Evolutionary conservation across 805 yeast genomes (phyloP).

Genomic region (Wickerhamiella azymoides): DNA sequence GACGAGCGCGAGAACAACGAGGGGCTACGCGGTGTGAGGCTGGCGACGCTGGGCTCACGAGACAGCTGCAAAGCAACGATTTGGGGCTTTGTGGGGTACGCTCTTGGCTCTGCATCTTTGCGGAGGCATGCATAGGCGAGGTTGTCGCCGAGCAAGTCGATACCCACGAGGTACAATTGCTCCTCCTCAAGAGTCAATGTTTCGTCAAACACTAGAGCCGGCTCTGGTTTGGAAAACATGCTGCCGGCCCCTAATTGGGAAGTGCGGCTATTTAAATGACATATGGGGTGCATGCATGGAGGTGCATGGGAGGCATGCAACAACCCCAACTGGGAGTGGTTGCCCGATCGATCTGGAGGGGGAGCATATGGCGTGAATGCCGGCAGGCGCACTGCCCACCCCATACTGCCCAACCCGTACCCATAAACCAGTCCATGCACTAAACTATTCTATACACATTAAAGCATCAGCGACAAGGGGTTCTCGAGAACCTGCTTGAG

Average conservation of each 20-base stretch:
- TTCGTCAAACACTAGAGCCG: conserved; percentile 1
- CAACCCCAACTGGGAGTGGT: no score
- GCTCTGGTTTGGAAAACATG: neutral
- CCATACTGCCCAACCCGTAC: no score
- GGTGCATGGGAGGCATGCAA: no score
- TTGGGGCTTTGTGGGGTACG: conserved; percentile 2
- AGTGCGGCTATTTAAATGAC: neutral
- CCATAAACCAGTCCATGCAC: neutral
- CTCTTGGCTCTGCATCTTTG: neutral
- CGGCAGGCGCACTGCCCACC: no score
- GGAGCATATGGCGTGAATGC: no score
- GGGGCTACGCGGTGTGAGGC: neutral
- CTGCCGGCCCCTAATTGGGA: neutral
- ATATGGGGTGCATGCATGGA: no score
- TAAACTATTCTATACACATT: conserved; percentile 20
- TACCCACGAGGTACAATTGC: neutral
- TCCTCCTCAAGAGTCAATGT: conserved; percentile 6
- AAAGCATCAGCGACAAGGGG: conserved; percentile 86
- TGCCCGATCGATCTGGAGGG: no score
- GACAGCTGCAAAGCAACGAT: conserved; percentile 2
- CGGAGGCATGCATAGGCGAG: conserved; percentile 1
- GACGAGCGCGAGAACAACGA: no score
- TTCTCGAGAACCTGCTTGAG: conserved; percentile 84
- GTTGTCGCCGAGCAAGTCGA: neutral
- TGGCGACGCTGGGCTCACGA: conserved; percentile 1